Base-by-base conservation (phyloP, 78 protist species). In the Guillardia theta region DNA sequence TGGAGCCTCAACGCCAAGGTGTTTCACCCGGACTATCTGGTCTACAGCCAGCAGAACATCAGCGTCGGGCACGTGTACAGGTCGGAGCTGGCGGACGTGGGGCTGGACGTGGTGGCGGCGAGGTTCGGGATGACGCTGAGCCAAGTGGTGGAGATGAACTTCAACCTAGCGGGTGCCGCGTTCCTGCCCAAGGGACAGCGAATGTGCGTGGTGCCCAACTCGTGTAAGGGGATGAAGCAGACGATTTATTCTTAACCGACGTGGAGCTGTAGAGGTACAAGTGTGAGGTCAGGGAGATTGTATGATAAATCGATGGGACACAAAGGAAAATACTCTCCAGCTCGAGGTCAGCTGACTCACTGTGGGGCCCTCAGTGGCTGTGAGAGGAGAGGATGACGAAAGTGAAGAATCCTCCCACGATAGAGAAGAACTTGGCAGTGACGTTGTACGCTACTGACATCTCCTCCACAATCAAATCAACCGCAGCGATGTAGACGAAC, bases 181-280 rank as follows among this genome's bases (percentile, higher is more conserved):
- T 22, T 15, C 21, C 27, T 33, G 33, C n/a, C 41, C 46, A 43
- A 33, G 41, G 83, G 83, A 33, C 36, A 12, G 83, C 45, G 41
- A 12, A 15, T 70, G 83, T 70, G 83, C 36, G 83, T 70, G 83
- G 83, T 70, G 41, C 83, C 83, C 33, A 70, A 70, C 41, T 70
- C 83, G 22, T 70, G 83, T 24, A 70, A 36, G 41, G 83, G 83
- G 45, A 12, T 24, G 36, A 70, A 24, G 21, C 45, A 70, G 33
- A 70, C 83, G 46, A 33, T 70, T 43, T 70, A 70, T 43, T 33
- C 45, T n/a, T n/a, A n/a, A n/a, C n/a, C n/a, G n/a, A n/a, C n/a
- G n/a, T n/a, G n/a, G n/a, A n/a, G n/a, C n/a, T n/a, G n/a, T n/a
- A n/a, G n/a, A n/a, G n/a, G n/a, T n/a, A n/a, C n/a, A n/a, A n/a